phyloP scores from a whole-genome alignment of 2,329 filamentous ascomycete species.

The Hypoxylon sp. region DNA sequence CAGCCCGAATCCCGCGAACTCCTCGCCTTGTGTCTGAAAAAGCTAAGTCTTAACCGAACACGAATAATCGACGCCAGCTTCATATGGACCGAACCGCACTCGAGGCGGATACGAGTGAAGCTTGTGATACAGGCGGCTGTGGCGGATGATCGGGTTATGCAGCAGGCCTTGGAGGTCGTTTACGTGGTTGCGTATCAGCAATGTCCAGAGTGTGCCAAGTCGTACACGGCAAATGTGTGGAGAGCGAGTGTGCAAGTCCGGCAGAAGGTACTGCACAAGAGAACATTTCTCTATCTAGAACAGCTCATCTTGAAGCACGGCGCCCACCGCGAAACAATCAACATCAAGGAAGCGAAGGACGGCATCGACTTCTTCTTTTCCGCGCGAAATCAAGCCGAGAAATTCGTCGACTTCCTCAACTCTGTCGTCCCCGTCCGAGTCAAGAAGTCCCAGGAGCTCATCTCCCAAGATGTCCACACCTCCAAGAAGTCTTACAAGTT shows the following conservation, averaged over 20 bases:
- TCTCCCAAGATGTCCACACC: slow-evolving; percentile 93
- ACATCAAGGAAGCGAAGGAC: slow-evolving; percentile 97
- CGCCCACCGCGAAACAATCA: slow-evolving; percentile 92
- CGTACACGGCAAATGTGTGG: slow-evolving; percentile 97
- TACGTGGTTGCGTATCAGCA: slow-evolving; percentile 93
- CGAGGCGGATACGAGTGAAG: slow-evolving; percentile 90
- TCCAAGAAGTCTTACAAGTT: slow-evolving; percentile 95
- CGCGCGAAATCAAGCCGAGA: slow-evolving; percentile 89
- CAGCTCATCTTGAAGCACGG: slow-evolving; percentile 95
- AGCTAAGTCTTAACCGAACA: slow-evolving; percentile 86
- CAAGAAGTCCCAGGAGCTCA: slow-evolving; percentile 92
- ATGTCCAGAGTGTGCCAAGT: slow-evolving; percentile 95
- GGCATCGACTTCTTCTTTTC: slow-evolving; percentile 97
- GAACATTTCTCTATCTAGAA: slow-evolving; percentile 79
- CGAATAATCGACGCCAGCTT: slow-evolving; percentile 96
- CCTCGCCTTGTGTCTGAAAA: slow-evolving; percentile 89
- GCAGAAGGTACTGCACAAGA: slow-evolving; percentile 97
- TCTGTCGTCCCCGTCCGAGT: slow-evolving; percentile 82
- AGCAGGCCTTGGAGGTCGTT: slow-evolving; percentile 95
- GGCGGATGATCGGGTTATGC: slow-evolving; percentile 75
- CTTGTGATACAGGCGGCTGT: slow-evolving; percentile 86
- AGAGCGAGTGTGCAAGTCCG: slow-evolving; percentile 92
- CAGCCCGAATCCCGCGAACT: slow-evolving; percentile 90
- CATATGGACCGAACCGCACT: slow-evolving; percentile 98
- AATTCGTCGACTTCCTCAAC: slow-evolving; percentile 89